Evolutionary conservation across 495 filamentous ascomycete species (phyloP), one percentile per base, ranked within the genome.

Genomic region (Lineolata rhizophorae): DNA sequence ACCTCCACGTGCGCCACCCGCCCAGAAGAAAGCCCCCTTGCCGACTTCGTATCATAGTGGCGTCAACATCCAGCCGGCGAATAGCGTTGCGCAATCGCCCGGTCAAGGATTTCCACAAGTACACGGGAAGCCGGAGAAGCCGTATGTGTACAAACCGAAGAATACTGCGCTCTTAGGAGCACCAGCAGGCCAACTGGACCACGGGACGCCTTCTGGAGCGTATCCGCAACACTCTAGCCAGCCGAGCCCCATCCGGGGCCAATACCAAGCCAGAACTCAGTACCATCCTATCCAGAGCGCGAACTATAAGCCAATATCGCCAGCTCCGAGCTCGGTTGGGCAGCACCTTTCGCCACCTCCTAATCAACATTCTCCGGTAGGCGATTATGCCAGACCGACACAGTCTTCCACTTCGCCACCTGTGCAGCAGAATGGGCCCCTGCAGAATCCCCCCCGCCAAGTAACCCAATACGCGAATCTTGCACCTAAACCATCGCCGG

Each of bases 61-160:
- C 27, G 18, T 35, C 35, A 35, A 16, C 30, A 8, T 35, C 36
- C 19, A 41, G 34, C 19, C 35, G 16, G 15, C 36, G 29, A 32
- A 37, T 26, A 20, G 27, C 29, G 20, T 41, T 26, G 4, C 25
- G 32, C 6, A 37, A 35, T 13, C 11, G 26, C 20, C 27, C 29
- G 21, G 34, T 39, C 34, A 42, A 29, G 17, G 29, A 32, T 3
- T 30, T 12, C 21, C 4, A 30, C 14, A 9, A 4, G 16, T 9
- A 16, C 21, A 21, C 18, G 22, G 27, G 34, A 24, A 35, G 27
- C 9, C 29, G 16, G 39, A 41, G 5, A 48, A 35, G 35, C 48
- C 50, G 1, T 55, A 55, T 33, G 30, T 30, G 28, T 55, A 55
- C 39, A 53, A 53, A 38, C 50, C 52, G 15, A 50, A 42, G 32